Percentiles rank a stretch among this genome's conserved stretches.
phyloP scores from a whole-genome alignment of 1,139 yeast species.

The Candida pseudoviswanathii region DNA sequence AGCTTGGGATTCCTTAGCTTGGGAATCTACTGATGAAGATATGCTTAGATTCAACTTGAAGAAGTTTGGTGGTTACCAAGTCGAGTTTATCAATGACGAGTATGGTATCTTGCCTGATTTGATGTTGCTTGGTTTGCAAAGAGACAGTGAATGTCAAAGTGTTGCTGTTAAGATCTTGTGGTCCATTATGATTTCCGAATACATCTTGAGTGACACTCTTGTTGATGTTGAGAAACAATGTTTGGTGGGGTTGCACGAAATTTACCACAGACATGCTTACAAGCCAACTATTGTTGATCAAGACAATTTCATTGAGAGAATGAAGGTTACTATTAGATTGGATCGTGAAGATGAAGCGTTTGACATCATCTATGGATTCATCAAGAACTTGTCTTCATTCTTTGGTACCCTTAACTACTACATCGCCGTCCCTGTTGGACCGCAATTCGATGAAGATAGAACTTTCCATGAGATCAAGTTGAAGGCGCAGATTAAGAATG shows the following conservation, averaged over 20 bases:
- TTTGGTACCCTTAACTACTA: slow-evolving; percentile 67
- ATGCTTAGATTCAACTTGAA: slow-evolving; percentile 60
- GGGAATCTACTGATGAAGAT: slow-evolving; percentile 66
- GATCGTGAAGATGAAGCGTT: slow-evolving; percentile 73
- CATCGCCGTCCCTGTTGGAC: slow-evolving; percentile 75
- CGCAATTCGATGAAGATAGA: slow-evolving; percentile 85
- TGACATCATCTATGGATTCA: slow-evolving; percentile 50
- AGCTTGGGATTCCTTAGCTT: slow-evolving; percentile 76
- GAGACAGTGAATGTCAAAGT: slow-evolving; percentile 61
- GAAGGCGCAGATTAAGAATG: slow-evolving; percentile 75
- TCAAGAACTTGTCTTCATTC: slow-evolving; percentile 63
- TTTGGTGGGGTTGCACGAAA: slow-evolving; percentile 62
- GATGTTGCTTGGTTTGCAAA: slow-evolving; percentile 69
- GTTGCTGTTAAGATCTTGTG: slow-evolving; percentile 72
- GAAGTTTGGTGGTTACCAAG: slow-evolving; percentile 74
- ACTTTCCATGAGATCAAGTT: slow-evolving; percentile 79
- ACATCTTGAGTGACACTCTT: slow-evolving; percentile 58
- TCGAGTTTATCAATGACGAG: slow-evolving; percentile 56
- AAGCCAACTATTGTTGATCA: slow-evolving; percentile 62
- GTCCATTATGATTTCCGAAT: slow-evolving; percentile 70
- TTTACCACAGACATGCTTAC: slow-evolving; percentile 58
- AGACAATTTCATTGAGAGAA: slow-evolving; percentile 49
- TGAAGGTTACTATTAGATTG: slow-evolving; percentile 54
- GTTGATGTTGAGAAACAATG: slow-evolving; percentile 64
- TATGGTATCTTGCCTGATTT: slow-evolving; percentile 66